Base-by-base conservation (phyloP, 192 early-diverging fungal species). In the Globomyces pollinis-pini region DNA sequence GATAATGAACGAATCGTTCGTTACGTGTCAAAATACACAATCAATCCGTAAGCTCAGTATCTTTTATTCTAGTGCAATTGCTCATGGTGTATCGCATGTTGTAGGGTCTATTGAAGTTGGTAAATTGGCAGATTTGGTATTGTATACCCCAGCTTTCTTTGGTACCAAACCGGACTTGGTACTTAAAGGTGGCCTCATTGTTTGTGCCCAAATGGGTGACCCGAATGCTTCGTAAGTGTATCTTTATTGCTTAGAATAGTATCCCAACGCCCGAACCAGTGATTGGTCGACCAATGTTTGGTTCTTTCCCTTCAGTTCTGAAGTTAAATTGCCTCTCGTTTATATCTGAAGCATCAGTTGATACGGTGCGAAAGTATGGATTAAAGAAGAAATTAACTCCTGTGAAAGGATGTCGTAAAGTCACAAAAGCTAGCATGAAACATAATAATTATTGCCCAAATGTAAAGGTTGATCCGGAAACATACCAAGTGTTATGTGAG, bases 11-110 rank as follows among this genome's bases (percentile, higher is more conserved):
- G 91, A 20, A 88, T 91, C 62, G 80, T 80, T 63, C 78, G 95
- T 13, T 98, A 96, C 63, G 80, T 98, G 63, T 89, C 95, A 20
- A 98, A 98, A 70, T 98, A 98, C 68, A 96, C 95, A 1, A 91
- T 98, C 68, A 98, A 98, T 66, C 91, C 91, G 75, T 90, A 78
- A 78, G 86, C 69, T 35, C 5, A 57, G 8, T n/a, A n/a, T n/a
- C n/a, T n/a, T 31, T 60, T 63, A 41, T 36, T 28, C n/a, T 58
- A 90, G 88, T 21, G 93, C 94, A 18, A 81, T 93, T 32, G 86
- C 89, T 1, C 87, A 90, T 60, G 94, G 94, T 33, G 63, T 94
- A 23, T 72, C 83, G 11, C 91, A 98, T 65, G 34, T 94, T 4
- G 79, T 98, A 4, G 94, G 94, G 5, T 95, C 92, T 1, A 84